Evolutionary conservation across 1,139 yeast species (phyloP).

Genomic region (Candida pseudocylindracea): DNA sequence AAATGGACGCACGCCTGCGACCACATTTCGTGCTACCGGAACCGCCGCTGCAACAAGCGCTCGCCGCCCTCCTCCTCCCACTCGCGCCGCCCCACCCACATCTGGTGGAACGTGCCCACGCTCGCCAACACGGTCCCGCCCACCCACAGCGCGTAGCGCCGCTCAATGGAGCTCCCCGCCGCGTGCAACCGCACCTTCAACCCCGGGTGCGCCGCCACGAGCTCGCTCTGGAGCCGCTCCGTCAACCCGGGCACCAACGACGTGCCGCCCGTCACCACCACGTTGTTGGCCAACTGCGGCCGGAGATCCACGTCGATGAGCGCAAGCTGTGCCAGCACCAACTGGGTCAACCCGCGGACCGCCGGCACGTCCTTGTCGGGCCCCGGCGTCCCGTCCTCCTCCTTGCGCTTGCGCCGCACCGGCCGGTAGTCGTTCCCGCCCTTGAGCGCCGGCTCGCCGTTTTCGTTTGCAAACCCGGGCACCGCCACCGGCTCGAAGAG

Average conservation of each 20-base stretch:
- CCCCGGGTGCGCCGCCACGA: conserved; percentile 66
- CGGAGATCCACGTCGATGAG: conserved; percentile 73
- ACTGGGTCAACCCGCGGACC: conserved; percentile 33
- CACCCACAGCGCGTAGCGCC: conserved; percentile 79
- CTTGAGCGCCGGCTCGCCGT: conserved; percentile 8
- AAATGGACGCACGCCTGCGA: too few relatives aligned
- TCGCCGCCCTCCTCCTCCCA: conserved; percentile 84
- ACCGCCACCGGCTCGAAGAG: conserved; percentile 42
- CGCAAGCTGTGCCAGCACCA: conserved; percentile 49
- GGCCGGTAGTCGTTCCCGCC: conserved; percentile 42
- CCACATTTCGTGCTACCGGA: too few relatives aligned
- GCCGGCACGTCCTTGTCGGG: conserved; percentile 6
- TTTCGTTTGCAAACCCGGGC: conserved; percentile 2
- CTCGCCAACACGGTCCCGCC: conserved; percentile 90
- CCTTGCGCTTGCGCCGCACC: conserved; percentile 32
- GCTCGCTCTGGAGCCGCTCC: conserved; percentile 58
- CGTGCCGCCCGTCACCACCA: conserved; percentile 79
- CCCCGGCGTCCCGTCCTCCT: conserved; percentile 15
- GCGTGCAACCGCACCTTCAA: conserved; percentile 76
- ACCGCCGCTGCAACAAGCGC: conserved; percentile 50
- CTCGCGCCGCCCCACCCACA: conserved; percentile 87
- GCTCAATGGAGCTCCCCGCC: conserved; percentile 64
- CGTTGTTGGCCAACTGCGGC: conserved; percentile 78
- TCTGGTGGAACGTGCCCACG: conserved; percentile 88
- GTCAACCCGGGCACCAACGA: conserved; percentile 76